A percentile compares a stretch with the other conserved stretches of the same genome.
phyloP scores from a whole-genome alignment of 2,329 filamentous ascomycete genomes.

The Arthroderma uncinatum region DNA sequence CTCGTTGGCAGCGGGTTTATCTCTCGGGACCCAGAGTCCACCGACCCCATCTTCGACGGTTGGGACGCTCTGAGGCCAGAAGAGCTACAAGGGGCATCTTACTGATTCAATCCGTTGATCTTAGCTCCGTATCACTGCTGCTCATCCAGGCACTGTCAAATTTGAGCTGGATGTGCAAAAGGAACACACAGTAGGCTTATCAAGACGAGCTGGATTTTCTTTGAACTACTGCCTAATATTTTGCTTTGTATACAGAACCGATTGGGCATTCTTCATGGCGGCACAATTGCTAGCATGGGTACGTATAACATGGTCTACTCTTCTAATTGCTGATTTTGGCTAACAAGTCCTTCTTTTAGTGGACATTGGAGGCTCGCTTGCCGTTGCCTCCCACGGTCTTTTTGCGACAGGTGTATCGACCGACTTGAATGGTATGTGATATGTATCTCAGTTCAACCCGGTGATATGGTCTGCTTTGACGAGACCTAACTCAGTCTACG shows the following conservation, averaged over 20 bases:
- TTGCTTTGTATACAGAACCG: too few species aligned
- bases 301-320: conserved; percentile 11
- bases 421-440: conserved; percentile 46
- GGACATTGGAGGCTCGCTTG: conserved; percentile 55
- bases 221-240: too few species aligned
- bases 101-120: neutral
- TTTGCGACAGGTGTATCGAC: conserved; percentile 58
- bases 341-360: conserved; percentile 29
- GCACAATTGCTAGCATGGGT: conserved; percentile 54
- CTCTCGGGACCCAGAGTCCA: too few species aligned
- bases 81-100: neutral
- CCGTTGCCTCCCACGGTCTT: conserved; percentile 53
- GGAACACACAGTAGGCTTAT: conserved; percentile 47
- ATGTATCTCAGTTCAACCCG: neutral
- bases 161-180: conserved; percentile 56
- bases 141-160: conserved; percentile 49
- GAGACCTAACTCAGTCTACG: neutral
- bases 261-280: conserved; percentile 55
- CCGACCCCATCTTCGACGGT: too few species aligned
- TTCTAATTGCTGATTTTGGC: neutral
- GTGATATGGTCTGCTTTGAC: neutral
- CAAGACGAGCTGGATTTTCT: neutral
- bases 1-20: neutral
- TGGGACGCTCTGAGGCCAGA: too few species aligned
- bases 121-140: conserved; percentile 51